Base-by-base conservation (phyloP, 2,329 filamentous ascomycete genomes). In the Chlorencoelia australis region DNA sequence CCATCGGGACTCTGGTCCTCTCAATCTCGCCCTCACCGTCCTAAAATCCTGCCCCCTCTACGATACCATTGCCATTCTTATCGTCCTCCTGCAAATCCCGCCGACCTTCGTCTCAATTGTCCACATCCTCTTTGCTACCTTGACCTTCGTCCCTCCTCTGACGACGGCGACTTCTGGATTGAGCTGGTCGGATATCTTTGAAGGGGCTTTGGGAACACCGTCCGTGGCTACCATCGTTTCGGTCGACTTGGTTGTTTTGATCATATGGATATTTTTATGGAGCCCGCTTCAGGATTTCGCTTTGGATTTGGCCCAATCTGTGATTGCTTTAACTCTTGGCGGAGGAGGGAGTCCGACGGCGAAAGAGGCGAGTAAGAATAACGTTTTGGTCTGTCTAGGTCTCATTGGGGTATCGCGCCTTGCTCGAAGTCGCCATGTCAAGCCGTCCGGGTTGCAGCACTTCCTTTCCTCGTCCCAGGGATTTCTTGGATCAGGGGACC, bases 21-120 rank as follows among this genome's bases (percentile, higher is more conserved):
- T 94, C 49, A 79, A 83, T 51, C 69, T 93, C 47, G 81, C 82
- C 45, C 74, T 84, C 49, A 94, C 87, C 37, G 89, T 96, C 52
- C 75, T 96, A 58, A 79, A 78, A 53, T 86, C 87, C 35, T 89
- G 88, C 53, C 89, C 89, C 36, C 77, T 94, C 56, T 83, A 86
- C 64, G 89, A 96, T 64, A 94, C 89, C 43, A 85, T 95, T 62
- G 87, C 89, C 57, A 94, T 96, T 54, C 77, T 96, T 59, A 94
- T 95, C 62, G 83, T 95, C 52, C 75, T 96, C 49, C 82, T 95
- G 62, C 88, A 94, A 58, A 76, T 95, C 7, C 88, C 89, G 19
- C 85, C 88, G 15, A 79, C 89, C 53, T 79, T 89, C 40, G 72
- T 95, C 53, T 89, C 87, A 46, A 70, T 86, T 59, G 85, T 94